These are phyloP conservation scores for Pneumocystis wakefieldiae DNA, from an alignment of 1,139 yeast genomes.

Conservation along the genomic window DNA sequence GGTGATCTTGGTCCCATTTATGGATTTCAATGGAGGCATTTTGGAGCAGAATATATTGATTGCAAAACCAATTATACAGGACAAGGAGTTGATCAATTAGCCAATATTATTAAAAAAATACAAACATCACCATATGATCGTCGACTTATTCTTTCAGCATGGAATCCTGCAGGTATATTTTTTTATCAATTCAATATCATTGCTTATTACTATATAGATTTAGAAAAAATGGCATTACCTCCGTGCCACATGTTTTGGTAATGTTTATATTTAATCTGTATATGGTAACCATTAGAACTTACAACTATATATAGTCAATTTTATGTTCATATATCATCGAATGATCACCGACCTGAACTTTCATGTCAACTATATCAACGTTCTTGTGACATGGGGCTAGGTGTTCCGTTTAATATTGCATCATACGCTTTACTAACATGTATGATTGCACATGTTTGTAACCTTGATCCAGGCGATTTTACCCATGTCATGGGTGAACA, in stretches of 20 bases:
- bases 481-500: conserved; percentile 69
- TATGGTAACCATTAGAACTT: not conserved
- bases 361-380: conserved; percentile 88
- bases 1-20: conserved; percentile 97
- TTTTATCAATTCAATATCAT: not conserved
- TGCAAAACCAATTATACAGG: conserved; percentile 79
- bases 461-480: conserved; percentile 87
- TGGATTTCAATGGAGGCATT: conserved; percentile 98
- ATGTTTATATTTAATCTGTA: not conserved
- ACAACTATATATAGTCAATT: conserved; percentile 41
- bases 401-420: conserved; percentile 96
- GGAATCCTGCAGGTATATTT: conserved; percentile 93
- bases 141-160: conserved; percentile 84
- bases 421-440: conserved; percentile 81
- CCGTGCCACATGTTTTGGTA: conserved; percentile 82
- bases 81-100: conserved; percentile 80
- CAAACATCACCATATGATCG: conserved; percentile 86
- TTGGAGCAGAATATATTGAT: conserved; percentile 79
- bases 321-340: conserved; percentile 63
- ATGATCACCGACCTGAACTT: conserved; percentile 41
- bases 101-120: conserved; percentile 61
- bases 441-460: conserved; percentile 91
- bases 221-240: conserved; percentile 74
- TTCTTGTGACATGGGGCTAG: conserved; percentile 98
- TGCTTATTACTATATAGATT: not conserved